Percentiles rank a stretch among this genome's conserved stretches.
These are phyloP conservation scores for Pichia kluyveri DNA, from an alignment of 805 yeast species.

Conservation along the genomic window DNA sequence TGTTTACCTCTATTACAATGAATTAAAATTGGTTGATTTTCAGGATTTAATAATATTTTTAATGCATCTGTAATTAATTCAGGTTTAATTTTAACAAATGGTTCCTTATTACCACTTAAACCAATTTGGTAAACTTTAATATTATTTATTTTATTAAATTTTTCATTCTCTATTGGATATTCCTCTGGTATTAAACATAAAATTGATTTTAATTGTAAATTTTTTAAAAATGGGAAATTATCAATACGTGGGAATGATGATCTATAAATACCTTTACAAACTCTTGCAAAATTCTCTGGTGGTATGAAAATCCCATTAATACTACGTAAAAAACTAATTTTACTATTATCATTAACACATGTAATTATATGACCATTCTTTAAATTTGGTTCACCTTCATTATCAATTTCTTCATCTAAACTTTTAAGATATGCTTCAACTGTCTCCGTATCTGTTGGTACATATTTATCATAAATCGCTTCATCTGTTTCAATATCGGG, in stretches of 20 bases:
- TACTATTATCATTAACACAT: constrained; percentile 3
- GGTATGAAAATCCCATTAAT: constrained; percentile 32
- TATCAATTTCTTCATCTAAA: background rate
- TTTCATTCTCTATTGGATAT: constrained; percentile 69
- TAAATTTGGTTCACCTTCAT: background rate
- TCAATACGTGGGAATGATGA: constrained; percentile 85
- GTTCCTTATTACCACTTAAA: constrained; percentile 92
- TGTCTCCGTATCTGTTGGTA: constrained; percentile 19
- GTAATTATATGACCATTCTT: constrained; percentile 1
- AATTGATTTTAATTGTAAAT: constrained; percentile 59
- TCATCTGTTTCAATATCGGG: constrained; percentile 15
- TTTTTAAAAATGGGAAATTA: constrained; percentile 62
- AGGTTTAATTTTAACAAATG: constrained; percentile 66
- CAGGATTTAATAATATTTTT: constrained; percentile 73
- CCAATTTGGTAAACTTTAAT: constrained; percentile 81
- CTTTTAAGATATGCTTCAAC: constrained; percentile 14
- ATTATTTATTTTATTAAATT: constrained; percentile 49
- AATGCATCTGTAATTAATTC: constrained; percentile 72
- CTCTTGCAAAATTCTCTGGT: constrained; percentile 90
- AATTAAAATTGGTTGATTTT: constrained; percentile 82
- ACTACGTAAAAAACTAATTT: constrained; percentile 5
- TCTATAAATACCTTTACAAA: constrained; percentile 69
- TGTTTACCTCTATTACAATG: constrained; percentile 98
- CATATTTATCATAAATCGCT: constrained; percentile 23
- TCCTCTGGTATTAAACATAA: constrained; percentile 86